These are phyloP conservation scores for Glomus cerebriforme DNA, from an alignment of 192 early-diverging fungal species.

Conservation along the genomic window DNA sequence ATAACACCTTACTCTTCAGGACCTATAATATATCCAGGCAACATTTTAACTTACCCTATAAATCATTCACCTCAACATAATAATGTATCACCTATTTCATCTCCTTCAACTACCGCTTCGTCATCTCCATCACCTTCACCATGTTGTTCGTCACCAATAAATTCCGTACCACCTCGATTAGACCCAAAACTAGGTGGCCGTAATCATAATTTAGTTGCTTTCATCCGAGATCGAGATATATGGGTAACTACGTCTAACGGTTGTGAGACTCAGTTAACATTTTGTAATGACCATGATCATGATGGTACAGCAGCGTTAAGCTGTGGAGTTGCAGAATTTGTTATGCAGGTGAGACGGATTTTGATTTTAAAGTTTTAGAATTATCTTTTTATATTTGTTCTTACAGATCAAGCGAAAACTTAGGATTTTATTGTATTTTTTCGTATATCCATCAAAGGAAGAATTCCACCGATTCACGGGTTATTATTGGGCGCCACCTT, in stretches of 20 bases:
- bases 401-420: not conserved
- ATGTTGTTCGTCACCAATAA: constrained; percentile 1
- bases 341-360: constrained; percentile 57
- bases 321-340: constrained; percentile 68
- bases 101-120: constrained; percentile 34
- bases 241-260: constrained; percentile 59
- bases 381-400: no score
- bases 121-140: constrained; percentile 28
- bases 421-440: not conserved
- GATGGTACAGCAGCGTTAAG: constrained; percentile 38
- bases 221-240: constrained; percentile 62
- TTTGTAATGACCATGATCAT: constrained; percentile 45
- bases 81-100: not conserved
- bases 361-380: not conserved
- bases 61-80: not conserved
- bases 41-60: not conserved
- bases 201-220: constrained; percentile 54
- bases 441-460: constrained; percentile 43
- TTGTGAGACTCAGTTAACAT: constrained; percentile 60
- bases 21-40: constrained; percentile 2
- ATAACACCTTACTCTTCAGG: constrained; percentile 10
- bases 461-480: constrained; percentile 68
- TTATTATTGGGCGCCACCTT: constrained; percentile 58
- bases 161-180: constrained; percentile 28
- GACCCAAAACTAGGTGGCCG: constrained; percentile 64